A percentile compares a stretch with the other conserved stretches of the same genome.
Evolutionary conservation across 257 asterid species (phyloP).

Genomic region (Striga asiatica): DNA sequence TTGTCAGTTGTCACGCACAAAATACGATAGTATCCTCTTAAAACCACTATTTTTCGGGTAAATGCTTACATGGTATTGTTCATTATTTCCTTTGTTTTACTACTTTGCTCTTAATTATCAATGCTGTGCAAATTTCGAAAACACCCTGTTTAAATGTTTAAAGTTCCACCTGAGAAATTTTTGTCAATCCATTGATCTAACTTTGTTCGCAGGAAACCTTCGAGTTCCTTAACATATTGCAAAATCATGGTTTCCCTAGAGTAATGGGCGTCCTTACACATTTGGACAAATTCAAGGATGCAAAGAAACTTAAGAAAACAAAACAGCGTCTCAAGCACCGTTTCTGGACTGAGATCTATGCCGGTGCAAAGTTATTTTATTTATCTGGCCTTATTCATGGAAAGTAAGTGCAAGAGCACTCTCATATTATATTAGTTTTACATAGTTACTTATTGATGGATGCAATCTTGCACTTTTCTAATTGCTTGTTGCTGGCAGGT

Average conservation of each 20-base stretch:
- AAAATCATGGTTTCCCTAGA: constrained; percentile 95
- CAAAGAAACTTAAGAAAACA: constrained; percentile 84
- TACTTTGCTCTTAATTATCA: too few relatives aligned
- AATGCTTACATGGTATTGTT: too few relatives aligned
- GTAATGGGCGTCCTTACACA: constrained; percentile 99
- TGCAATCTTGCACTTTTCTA: constrained; percentile 7
- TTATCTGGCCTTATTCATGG: constrained; percentile 97
- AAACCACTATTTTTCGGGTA: too few relatives aligned
- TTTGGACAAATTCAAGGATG: constrained; percentile 92
- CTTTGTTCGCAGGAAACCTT: constrained; percentile 71
- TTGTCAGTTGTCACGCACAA: too few relatives aligned
- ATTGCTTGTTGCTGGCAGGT: constrained; percentile 36
- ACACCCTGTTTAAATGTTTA: too few relatives aligned
- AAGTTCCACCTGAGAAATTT: too few relatives aligned
- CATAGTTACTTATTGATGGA: not conserved
- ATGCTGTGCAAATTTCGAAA: too few relatives aligned
- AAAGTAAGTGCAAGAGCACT: constrained; percentile 44
- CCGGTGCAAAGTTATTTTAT: constrained; percentile 92
- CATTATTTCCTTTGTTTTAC: too few relatives aligned
- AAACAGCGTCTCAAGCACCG: constrained; percentile 95
- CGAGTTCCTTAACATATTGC: constrained; percentile 92
- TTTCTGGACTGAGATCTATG: constrained; percentile 97
- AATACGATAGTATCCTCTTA: too few relatives aligned
- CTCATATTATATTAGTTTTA: constrained; percentile 3
- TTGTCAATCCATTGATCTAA: not conserved